Base-by-base conservation (phyloP, 768 basidiomycete genomes). In the Trametes elegans region DNA sequence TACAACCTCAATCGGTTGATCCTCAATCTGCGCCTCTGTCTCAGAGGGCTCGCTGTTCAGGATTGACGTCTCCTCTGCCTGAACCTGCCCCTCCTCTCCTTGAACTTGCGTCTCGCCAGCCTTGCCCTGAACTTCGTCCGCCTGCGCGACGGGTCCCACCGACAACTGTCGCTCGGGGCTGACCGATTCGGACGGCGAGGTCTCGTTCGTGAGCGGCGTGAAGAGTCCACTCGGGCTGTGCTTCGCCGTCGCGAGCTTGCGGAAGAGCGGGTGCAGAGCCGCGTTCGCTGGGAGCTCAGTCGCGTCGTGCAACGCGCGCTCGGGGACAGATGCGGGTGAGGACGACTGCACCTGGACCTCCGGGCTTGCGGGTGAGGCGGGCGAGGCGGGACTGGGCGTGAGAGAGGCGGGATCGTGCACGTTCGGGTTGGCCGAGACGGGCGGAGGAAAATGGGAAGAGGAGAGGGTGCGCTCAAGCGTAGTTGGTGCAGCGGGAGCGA, bases 391-490 rank as follows among this genome's bases (percentile, higher is more conserved):
- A 46, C 64, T 52, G 21, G 44, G 52, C 9, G 55, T 26, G 14
- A 59, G 42, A 47, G 67, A 66, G 9, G 71, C 66, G 13, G 73
- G 73, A 53, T 79, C 77, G 13, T 71, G 68, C 13, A 74, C 70
- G 27, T 62, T 65, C 24, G 73, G 71, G 59, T 78, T 71, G 7
- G 77, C 76, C 7, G 67, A 70, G 38, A 77, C 60, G 18, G 77
- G 77, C 68, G 76, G 73, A 9, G 75, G 73, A 45, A 65, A 47
- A 29, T 58, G 55, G 1, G 40, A 23, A 6, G 51, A 42, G 8
- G 51, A 53, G 34, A 24, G 51, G 3, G 42, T 53, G 26, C 51
- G 51, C 18, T 36, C 51, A 24, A 53, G 42, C 1, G 27, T 40
- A 26, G 18, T 31, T 4, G 45, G 31, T 19, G 29, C 19, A 6